Evolutionary conservation across 306 rosid genomes (phyloP), one percentile per base, ranked within the genome.

Genomic region (Prosopis cineraria): DNA sequence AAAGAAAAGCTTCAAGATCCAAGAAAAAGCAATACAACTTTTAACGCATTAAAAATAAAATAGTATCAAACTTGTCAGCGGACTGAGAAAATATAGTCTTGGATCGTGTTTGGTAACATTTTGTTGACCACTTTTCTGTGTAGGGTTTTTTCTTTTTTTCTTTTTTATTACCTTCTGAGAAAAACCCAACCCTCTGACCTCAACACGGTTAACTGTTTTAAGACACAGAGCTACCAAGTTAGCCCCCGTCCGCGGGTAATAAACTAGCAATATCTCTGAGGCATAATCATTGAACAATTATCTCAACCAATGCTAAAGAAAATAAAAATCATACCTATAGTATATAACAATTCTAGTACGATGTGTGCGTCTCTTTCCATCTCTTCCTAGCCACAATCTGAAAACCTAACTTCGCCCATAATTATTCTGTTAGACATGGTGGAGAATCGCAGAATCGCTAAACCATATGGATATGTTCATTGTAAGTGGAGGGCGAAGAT

Each of bases 271-370:
- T 77, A 77, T 80, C 74, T 75, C 80, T 58, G 72, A 43, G 74
- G 13, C 64, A 77, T 29, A 69, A 85, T 83, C 80, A 88, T 85
- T 85, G 86, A 63, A 71, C 74, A 75, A 81, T 79, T 82, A 85
- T 88, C 75, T 72, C 66, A 58, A 24, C 67, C 64, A 63, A 59
- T 48, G 33, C 37, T 70, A 74, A 56, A 40, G 43, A 71, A 52
- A 74, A 77, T 60, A 36, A 55, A 30, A 34, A 37, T 67, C 34
- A 72, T 53, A 10, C 6, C 2, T 45, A 16, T 47, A 19, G n/a
- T 44, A 12, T 37, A 39, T 47, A 36, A 14, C 60, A 31, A 59
- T 25, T 67, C 31, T 43, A 27, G 65, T 30, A 25, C 41, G 27
- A 24, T 65, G 19, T 55, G 7, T 11, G 9, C 58, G 3, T 65